phyloP scores from a whole-genome alignment of 331 rosid genomes.

The Ulmus americana region DNA sequence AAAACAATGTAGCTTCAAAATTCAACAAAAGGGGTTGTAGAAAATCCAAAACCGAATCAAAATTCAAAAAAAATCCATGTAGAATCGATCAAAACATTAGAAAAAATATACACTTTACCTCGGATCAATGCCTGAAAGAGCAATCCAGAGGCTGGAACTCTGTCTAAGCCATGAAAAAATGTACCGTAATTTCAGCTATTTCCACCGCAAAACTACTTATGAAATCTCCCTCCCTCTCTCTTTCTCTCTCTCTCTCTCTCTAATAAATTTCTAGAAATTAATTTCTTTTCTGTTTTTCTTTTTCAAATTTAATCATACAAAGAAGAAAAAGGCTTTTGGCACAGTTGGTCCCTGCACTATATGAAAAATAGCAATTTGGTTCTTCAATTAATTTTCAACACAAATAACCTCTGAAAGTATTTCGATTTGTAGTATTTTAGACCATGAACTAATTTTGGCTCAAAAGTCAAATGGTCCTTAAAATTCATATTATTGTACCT shows the following conservation, averaged over 20 bases:
- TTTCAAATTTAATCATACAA: neutral
- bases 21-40: neutral
- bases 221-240: constrained; percentile 11
- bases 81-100: constrained; percentile 3
- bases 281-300: neutral
- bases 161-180: constrained; percentile 27
- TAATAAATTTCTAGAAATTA: constrained; percentile 1
- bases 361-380: too few species aligned
- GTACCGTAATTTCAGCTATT: constrained; percentile 31
- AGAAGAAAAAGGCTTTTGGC: neutral
- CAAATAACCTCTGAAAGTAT: too few species aligned
- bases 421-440: too few species aligned
- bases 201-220: constrained; percentile 14
- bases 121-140: constrained; percentile 33
- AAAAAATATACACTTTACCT: constrained; percentile 15
- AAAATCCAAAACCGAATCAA: constrained; percentile 15
- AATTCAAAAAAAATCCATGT: constrained; percentile 4
- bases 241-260: neutral
- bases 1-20: constrained; percentile 21
- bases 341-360: too few species aligned
- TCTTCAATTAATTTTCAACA: too few species aligned
- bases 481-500: too few species aligned
- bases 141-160: constrained; percentile 37
- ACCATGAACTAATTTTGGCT: too few species aligned
- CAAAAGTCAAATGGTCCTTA: too few species aligned